Base-by-base conservation (phyloP, 208 protist species). In the Crithidia expoeki region DNA sequence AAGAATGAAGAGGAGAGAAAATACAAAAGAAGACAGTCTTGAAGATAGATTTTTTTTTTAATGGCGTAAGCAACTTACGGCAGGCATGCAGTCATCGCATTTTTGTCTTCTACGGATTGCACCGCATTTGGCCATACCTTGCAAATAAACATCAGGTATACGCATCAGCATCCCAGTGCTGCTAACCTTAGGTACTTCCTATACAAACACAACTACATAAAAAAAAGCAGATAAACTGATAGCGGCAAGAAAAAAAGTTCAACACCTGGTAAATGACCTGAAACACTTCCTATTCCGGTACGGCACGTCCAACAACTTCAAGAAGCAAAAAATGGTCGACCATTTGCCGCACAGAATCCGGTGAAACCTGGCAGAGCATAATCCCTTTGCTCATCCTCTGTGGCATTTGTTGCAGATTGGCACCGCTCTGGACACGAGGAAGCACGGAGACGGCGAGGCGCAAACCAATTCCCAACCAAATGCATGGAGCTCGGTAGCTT, bases 321-420 rank as follows among this genome's bases (percentile, higher is more conserved):
- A n/a, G 56, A 40, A 1, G 44, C 14, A 57, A 57, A 67, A 32
- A 75, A 60, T 30, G 69, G 53, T 30, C 33, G 36, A 0, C 69
- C 61, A n/a, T 68, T 59, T 40, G 69, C 69, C 42, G 69, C 61
- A 32, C 69, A 75, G 21, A 75, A 75, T 0, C 69, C 61, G 9
- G 56, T 69, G 55, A 76, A 76, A 9, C 55, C 19, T 2, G 70
- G 70, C 12, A 76, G 46, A 1, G 25, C 11, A 34, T 52, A 76
- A 1, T 5, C 14, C 5, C 21, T 14, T 19, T 42, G n/a, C 27
- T 30, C 10, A 1, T 9, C 17, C 23, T 21, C 12, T 19, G 0
- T 38, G 1, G 6, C 7, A 2, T 4, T 2, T 38, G 40, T 6
- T 16, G 9, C 12, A 21, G 40, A 21, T 6, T 60, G 10, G 36